A percentile compares a stretch with the other conserved stretches of the same genome.
These are phyloP conservation scores for Xylaria scruposa DNA, from an alignment of 495 filamentous ascomycete species.

Conservation along the genomic window DNA sequence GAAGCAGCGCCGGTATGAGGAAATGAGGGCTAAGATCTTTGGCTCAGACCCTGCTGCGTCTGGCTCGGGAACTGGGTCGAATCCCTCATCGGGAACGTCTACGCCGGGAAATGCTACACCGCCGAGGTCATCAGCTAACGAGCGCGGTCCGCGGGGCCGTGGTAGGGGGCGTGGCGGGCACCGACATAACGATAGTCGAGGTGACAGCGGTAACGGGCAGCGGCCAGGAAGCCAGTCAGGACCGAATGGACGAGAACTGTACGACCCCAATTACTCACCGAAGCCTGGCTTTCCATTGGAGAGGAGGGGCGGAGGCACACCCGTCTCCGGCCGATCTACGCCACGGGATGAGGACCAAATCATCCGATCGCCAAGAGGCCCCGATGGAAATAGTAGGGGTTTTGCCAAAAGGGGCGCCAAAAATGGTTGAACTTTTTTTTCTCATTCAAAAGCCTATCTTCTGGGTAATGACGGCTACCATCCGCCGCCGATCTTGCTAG, in stretches of 20 bases:
- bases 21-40: slow-evolving; percentile 83
- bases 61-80: slow-evolving; percentile 59
- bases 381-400: slow-evolving; percentile 75
- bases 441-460: slow-evolving; percentile 26
- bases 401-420: slow-evolving; percentile 50
- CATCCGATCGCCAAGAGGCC: slow-evolving; percentile 74
- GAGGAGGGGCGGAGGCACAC: slow-evolving; percentile 51
- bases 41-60: slow-evolving; percentile 50
- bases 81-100: slow-evolving; percentile 55
- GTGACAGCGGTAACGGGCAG: slow-evolving; percentile 35
- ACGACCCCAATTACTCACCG: slow-evolving; percentile 72
- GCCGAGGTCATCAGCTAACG: slow-evolving; percentile 53
- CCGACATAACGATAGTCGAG: slow-evolving; percentile 37
- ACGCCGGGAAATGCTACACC: slow-evolving; percentile 66
- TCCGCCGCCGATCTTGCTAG: slow-evolving; percentile 90
- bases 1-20: slow-evolving; percentile 87
- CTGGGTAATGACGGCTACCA: slow-evolving; percentile 64
- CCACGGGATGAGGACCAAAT: slow-evolving; percentile 56
- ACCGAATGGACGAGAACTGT: slow-evolving; percentile 57
- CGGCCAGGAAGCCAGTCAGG: slow-evolving; percentile 37
- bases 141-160: slow-evolving; percentile 29
- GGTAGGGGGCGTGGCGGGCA: slow-evolving; percentile 32
- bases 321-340: slow-evolving; percentile 51
- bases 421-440: slow-evolving; percentile 42
- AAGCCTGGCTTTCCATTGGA: slow-evolving; percentile 62